Evolutionary conservation across 768 basidiomycete species (phyloP), one percentile per base, ranked within the genome.

Genomic region (Hericium erinaceus): DNA sequence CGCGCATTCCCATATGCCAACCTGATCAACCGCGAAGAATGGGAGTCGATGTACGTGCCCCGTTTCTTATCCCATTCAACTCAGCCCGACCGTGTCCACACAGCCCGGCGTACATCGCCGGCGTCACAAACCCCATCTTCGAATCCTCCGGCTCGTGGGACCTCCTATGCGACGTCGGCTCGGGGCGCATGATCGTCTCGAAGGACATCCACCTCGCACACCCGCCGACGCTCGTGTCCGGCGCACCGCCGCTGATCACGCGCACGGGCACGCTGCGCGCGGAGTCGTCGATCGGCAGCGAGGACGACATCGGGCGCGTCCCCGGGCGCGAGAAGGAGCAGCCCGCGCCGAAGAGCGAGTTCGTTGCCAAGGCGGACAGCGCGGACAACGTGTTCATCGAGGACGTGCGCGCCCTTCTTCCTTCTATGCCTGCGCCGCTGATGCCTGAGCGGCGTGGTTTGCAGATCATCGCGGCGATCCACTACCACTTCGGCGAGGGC

Each of bases 41-140:
- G 95, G 81, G 89, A 95, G 70, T 79, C 83, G 8, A 85, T 87
- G 92, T 93, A 74, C 73, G 87, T 78, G 28, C 11, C 48, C 26
- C 15, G 16, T 22, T 22, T 58, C 52, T 37, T n/a, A 52, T 51
- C 48, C 57, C 15, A 48, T 40, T 51, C 33, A 38, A 60, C 4
- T 18, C 24, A 13, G 22, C 8, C 26, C 50, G 18, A 13, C 16
- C 52, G 39, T 22, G 55, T 65, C 24, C 46, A 18, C 16, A 40
- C 61, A 93, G 92, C 40, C 85, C 89, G 4, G 95, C 92, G 12
- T 99, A 87, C 67, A 94, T 99, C 54, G 97, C 95, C 10, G 97
- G 97, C 1, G 95, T 98, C 2, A 95, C 92, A 1, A 99, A 99
- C 65, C 97, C 95, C 2, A 93, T 98, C 49, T 98, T 98, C 71